These are phyloP conservation scores for Xylariomycetidae sp. DNA, from an alignment of 2,329 filamentous ascomycete genomes.

Conservation along the genomic window DNA sequence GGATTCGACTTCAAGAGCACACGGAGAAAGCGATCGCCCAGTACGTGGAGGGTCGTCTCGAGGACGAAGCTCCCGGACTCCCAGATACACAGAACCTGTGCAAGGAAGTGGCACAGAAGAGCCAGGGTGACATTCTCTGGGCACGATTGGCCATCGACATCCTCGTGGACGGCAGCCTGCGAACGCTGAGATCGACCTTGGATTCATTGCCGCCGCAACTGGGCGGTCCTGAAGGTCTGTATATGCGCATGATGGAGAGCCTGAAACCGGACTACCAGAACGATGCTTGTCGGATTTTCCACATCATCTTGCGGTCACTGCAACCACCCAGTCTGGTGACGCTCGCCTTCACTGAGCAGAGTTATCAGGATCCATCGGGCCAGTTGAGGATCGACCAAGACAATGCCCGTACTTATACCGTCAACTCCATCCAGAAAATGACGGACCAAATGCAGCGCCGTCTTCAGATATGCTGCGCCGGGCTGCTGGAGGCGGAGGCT, in stretches of 20 bases:
- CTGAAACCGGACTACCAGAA: constrained; percentile 20
- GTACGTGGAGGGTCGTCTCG: constrained; percentile 23
- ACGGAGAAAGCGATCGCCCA: constrained; percentile 24
- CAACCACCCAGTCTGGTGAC: constrained; percentile 27
- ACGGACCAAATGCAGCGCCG: constrained; percentile 21
- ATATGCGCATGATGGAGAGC: constrained; percentile 28
- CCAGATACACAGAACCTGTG: constrained; percentile 24
- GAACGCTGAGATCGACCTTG: constrained; percentile 20
- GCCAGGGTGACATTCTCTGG: constrained; percentile 25
- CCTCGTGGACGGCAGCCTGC: constrained; percentile 24
- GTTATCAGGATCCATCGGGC: constrained; percentile 16
- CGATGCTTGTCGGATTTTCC: constrained; percentile 24
- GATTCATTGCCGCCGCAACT: constrained; percentile 25
- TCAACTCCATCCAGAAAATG: constrained; percentile 14
- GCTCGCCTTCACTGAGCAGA: constrained; percentile 24
- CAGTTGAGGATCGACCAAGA: constrained; percentile 19
- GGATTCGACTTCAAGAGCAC: constrained; percentile 23
- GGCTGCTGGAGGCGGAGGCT: constrained; percentile 23
- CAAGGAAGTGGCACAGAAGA: constrained; percentile 22
- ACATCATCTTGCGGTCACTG: constrained; percentile 23
- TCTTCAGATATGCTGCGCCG: constrained; percentile 18
- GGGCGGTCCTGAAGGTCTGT: constrained; percentile 25
- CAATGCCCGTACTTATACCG: constrained; percentile 13
- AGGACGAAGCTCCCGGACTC: constrained; percentile 24
- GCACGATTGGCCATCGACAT: constrained; percentile 26